Evolutionary conservation across 208 protist species (phyloP), one percentile per base, ranked within the genome.

Genomic region (Naegleria lovaniensis): DNA sequence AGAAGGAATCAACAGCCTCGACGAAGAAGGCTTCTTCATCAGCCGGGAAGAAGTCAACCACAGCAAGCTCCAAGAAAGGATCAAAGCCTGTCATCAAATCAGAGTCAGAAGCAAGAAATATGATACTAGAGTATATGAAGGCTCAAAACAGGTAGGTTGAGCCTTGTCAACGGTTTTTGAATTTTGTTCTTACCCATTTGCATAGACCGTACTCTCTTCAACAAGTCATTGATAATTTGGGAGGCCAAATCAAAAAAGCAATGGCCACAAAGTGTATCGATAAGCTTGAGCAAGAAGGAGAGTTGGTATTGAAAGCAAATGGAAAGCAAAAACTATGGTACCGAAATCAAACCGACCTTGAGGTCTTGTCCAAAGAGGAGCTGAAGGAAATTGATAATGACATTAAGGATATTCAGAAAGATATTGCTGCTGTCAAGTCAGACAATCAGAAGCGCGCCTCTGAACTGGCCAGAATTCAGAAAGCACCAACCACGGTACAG

Each of bases 171-270:
- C n/a, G n/a, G n/a, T n/a, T n/a, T n/a, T n/a, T 19, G 5, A 58
- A 58, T 58, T 5, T 58, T 19, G 5, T 58, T 58, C 51, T 58
- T 19, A 58, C 15, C 9, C 5, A 19, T 5, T 19, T 67, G 55
- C 1, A 29, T 22, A 67, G 83, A 9, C 83, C 83, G 0, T 87
- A 51, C 41, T 51, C 38, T 52, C 22, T 87, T 16, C 39, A 51
- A 4, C 15, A 87, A 29, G 19, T 87, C 13, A 33, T 87, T 29
- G 83, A 87, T 51, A 87, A 87, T 38, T 29, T 87, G 36, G 29
- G 33, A 29, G 83, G 83, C n/a, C 83, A 51, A 52, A 36, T 87
- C 38, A 87, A 87, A 51, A 87, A 87, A n/a, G 83, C 83, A 16
- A 87, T 87, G 83, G 15, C 6, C 9, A 22, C 15, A 13, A 87